Base-by-base conservation (phyloP, 2,329 filamentous ascomycete species). In the Beauveria varroae region DNA sequence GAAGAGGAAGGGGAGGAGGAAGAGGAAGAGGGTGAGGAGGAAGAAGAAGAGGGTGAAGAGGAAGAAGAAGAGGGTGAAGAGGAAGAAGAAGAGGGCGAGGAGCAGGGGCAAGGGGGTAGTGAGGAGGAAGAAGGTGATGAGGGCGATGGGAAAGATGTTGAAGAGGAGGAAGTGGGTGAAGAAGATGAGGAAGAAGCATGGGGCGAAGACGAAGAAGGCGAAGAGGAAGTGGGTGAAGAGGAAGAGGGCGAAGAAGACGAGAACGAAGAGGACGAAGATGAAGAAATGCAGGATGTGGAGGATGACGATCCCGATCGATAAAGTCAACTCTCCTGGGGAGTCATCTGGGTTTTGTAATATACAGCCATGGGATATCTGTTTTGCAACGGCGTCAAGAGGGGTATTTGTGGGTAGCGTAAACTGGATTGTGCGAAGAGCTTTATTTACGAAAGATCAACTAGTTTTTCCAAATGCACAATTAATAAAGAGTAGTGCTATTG, bases 41-140 rank as follows among this genome's bases (percentile, higher is more conserved):
- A 61, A 18, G 70, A 73, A 58, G 65, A 54, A 12, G 71, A 68
- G 41, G 65, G 67, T n/a, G n/a, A n/a, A n/a, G 62, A 63, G 22
- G 68, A 65, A 16, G 68, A 74, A 5, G 69, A 69, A 34, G 62
- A 62, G 18, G 64, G 57, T n/a, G 65, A 64, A 20, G 65, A 62
- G 3, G 64, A 63, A 26, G 28, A 8, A 8, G 28, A 30, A 10
- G 28, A 30, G 0, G 55, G 10, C 62, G 67, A 65, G 0, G 63
- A 69, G 1, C 62, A 62, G 14, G 64, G 58, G n/a, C 64, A 64
- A 22, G 63, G 63, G 63, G 8, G 62, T 37, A n/a, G n/a, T 1
- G 63, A 62, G 9, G 64, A 62, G 3, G 60, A 61, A 46, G 53
- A 61, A 22, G 64, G 47, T 24, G 68, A 65, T 8, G 68, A 74